phyloP scores from a whole-genome alignment of 2,329 filamentous ascomycete genomes.

The Aspergillus tubingensis region DNA sequence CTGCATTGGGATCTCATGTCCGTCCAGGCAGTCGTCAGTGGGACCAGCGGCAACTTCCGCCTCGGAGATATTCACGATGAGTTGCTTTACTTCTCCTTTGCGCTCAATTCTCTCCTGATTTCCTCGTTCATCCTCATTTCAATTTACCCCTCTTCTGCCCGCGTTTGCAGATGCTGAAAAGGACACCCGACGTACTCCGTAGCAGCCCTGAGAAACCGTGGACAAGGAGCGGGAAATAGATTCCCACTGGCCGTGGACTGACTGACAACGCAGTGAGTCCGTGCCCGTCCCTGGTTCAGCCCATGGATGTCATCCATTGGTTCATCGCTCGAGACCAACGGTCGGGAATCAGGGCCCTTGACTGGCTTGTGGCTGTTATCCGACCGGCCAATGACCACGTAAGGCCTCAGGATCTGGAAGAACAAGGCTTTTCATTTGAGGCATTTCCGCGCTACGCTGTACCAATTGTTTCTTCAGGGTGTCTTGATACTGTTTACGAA shows the following conservation, averaged over 20 bases:
- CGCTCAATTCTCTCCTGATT: too few relatives aligned
- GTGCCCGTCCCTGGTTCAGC: neutral
- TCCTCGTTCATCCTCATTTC: too few relatives aligned
- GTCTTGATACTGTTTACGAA: neutral
- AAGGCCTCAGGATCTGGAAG: neutral
- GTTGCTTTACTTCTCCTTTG: neutral
- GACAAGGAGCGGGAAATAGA: neutral
- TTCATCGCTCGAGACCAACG: neutral
- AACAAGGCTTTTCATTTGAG: neutral
- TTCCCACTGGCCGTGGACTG: neutral
- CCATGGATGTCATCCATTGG: neutral
- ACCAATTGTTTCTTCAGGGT: neutral
- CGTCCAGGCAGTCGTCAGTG: neutral
- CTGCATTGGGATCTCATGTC: neutral
- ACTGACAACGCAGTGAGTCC: neutral
- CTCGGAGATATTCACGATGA: neutral
- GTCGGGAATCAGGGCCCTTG: conserved; percentile 2
- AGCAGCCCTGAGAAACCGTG: neutral
- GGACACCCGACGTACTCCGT: neutral
- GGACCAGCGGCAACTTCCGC: neutral
- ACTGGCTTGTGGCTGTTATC: neutral
- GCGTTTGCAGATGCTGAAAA: neutral
- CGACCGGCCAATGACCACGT: neutral
- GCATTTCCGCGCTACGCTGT: neutral
- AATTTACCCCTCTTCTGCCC: neutral